Evolutionary conservation across 2,329 filamentous ascomycete species (phyloP), one percentile per base, ranked within the genome.

Genomic region (Aspergillus jensenii): DNA sequence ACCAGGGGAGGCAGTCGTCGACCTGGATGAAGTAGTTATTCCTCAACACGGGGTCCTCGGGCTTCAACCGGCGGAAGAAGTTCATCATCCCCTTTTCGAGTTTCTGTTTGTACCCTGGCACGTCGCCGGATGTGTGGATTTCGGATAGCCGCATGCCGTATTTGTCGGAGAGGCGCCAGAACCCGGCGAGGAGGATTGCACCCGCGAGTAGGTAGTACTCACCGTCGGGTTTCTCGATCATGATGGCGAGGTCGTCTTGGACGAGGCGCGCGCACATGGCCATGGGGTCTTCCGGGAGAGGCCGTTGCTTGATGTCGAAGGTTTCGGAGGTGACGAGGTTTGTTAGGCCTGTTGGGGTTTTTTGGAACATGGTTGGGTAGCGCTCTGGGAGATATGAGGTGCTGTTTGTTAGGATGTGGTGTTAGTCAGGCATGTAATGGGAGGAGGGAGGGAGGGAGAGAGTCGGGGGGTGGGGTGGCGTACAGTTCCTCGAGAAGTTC

Each of bases 11-110:
- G 5, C 82, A 75, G 56, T 92, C 90, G 68, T 96, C 91, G 1
- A 95, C 90, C 75, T 96, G 91, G 62, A 96, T 83, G 77, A 96
- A 96, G 75, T 95, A 96, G 71, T 95, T 93, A 71, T 93, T 91
- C 58, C 90, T 81, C 19, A 86, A 65, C 23, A 89, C 83, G 0
- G 86, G 82, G 45, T 85, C 84, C 43, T 91, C 86, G 1, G 88
- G 88, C 67, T 83, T 81, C 0, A 95, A 73, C 0, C 91, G 79
- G 0, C 84, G 80, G 77, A 96, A 95, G 78, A 96, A 92, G 70
- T 89, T 91, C 77, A 83, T 82, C 90, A 93, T 93, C 12, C 89
- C 88, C 59, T 85, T 87, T 69, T 92, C 87, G 11, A 93, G 78
- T 68, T 90, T 91, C 64, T 85, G 79, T 59, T 82, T 82, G 78